phyloP scores from a whole-genome alignment of 306 rosid genomes.

The Inga laurina region DNA sequence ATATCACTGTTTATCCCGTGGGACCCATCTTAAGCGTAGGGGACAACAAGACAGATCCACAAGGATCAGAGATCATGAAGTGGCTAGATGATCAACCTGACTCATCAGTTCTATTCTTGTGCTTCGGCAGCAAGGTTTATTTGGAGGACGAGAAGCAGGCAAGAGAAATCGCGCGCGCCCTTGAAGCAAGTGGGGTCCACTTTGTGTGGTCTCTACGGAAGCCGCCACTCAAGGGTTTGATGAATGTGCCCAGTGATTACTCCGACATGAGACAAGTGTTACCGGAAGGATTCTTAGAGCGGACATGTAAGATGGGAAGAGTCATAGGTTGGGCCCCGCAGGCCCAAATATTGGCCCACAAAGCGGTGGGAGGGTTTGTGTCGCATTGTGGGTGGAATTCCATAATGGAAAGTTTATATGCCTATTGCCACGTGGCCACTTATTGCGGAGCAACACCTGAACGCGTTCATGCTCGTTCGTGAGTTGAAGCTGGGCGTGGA shows the following conservation, averaged over 20 bases:
- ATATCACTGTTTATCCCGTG: slow-evolving; percentile 31
- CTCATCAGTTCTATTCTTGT: slow-evolving; percentile 47
- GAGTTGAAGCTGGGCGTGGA: background rate
- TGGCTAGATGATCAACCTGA: slow-evolving; percentile 45
- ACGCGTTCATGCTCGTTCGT: background rate
- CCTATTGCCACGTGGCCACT: background rate
- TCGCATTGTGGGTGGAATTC: background rate
- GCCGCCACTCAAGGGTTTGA: slow-evolving; percentile 3
- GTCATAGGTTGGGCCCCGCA: background rate
- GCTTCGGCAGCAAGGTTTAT: slow-evolving; percentile 1
- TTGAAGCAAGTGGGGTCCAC: background rate
- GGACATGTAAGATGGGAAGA: background rate
- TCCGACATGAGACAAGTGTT: background rate
- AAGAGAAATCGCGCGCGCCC: background rate
- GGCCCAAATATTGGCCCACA: background rate
- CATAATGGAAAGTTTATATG: background rate
- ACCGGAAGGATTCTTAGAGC: background rate
- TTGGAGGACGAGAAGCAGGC: background rate
- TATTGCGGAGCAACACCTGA: background rate
- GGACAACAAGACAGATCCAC: background rate
- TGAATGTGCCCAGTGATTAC: background rate
- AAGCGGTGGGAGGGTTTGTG: background rate
- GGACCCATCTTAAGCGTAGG: slow-evolving; percentile 44
- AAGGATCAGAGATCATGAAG: background rate
- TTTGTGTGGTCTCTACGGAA: slow-evolving; percentile 16